A percentile compares a stretch with the other conserved stretches of the same genome.
phyloP scores from a whole-genome alignment of 768 basidiomycete species.

The Ramaria sp. region DNA sequence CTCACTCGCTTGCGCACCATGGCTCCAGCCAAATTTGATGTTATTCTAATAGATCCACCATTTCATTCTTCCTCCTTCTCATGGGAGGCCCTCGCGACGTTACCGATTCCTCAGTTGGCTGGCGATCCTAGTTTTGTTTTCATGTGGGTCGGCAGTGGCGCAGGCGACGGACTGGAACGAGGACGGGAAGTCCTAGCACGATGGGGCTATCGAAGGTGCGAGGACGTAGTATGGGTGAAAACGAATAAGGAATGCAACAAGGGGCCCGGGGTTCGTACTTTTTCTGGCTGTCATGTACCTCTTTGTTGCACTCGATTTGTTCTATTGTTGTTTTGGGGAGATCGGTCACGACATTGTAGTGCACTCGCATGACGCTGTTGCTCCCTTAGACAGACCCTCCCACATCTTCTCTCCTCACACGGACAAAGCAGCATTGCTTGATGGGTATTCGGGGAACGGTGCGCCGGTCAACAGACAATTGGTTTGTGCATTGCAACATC shows the following conservation, averaged over 20 bases:
- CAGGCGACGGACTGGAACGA: constrained; percentile 81
- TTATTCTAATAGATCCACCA: constrained; percentile 84
- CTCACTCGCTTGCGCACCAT: constrained; percentile 44
- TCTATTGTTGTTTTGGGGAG: neutral
- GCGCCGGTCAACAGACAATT: constrained; percentile 83
- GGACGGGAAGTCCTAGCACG: constrained; percentile 83
- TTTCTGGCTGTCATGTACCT: constrained; percentile 2
- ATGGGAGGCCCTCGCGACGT: constrained; percentile 73
- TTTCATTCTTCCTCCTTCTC: constrained; percentile 68
- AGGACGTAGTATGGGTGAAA: constrained; percentile 98
- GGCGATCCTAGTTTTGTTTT: constrained; percentile 92
- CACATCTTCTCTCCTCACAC: constrained; percentile 73
- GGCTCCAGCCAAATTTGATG: constrained; percentile 63
- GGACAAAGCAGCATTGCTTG: constrained; percentile 92
- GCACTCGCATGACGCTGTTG: constrained; percentile 7
- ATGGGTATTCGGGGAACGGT: constrained; percentile 98
- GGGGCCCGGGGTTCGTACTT: constrained; percentile 58
- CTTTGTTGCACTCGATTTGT: neutral
- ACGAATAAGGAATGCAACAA: constrained; percentile 66
- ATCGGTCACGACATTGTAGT: neutral
- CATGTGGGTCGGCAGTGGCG: constrained; percentile 91
- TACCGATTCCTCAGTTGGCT: constrained; percentile 74
- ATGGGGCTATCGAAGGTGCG: constrained; percentile 93
- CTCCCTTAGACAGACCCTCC: constrained; percentile 63
- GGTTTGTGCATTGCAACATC: constrained; percentile 98